Base-by-base conservation (phyloP, 768 basidiomycete species). In the Amanita pseudoporphyria region DNA sequence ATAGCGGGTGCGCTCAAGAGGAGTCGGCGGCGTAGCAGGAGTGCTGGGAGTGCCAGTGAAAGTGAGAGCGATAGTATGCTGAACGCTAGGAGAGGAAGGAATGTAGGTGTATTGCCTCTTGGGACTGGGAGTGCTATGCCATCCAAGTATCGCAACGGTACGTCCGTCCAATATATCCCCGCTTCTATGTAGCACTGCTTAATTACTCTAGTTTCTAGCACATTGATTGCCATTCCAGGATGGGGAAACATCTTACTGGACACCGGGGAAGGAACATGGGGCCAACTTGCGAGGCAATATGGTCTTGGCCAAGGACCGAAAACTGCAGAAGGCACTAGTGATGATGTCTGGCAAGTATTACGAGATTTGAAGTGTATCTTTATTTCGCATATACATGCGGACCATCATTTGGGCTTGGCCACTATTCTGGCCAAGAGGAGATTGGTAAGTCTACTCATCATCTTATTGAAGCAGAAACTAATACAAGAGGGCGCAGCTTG, bases 121-220 rank as follows among this genome's bases (percentile, higher is more conserved):
- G 95, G 95, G 2, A 97, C 95, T 0, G 87, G 88, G 2, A 94
- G 91, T 58, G 84, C 90, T 0, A 62, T 88, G 35, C 90, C 94
- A 1, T 83, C 76, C 33, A 88, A 83, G 62, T 90, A 90, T 57
- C 77, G 95, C 50, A 97, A 96, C 62, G 87, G 90, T 90, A 45
- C 33, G 72, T 56, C 28, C 32, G 51, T 28, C 16, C 31, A 28
- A 28, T 7, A 28, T 7, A 13, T 30, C 12, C 13, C 49, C 54
- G 45, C 6, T 5, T 26, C 9, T 41, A 35, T 36, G 19, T 31
- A 10, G 35, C 9, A 22, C 43, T 37, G 32, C 40, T 6, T 6
- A 45, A 40, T 33, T 36, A 28, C 19, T 14, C n/a, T 51, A 87
- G 86, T 87, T 2, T 87, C 87, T 13, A 74, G 82, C 1, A 92